phyloP scores from a whole-genome alignment of 495 filamentous ascomycete genomes.

The Chaetomium tenue region DNA sequence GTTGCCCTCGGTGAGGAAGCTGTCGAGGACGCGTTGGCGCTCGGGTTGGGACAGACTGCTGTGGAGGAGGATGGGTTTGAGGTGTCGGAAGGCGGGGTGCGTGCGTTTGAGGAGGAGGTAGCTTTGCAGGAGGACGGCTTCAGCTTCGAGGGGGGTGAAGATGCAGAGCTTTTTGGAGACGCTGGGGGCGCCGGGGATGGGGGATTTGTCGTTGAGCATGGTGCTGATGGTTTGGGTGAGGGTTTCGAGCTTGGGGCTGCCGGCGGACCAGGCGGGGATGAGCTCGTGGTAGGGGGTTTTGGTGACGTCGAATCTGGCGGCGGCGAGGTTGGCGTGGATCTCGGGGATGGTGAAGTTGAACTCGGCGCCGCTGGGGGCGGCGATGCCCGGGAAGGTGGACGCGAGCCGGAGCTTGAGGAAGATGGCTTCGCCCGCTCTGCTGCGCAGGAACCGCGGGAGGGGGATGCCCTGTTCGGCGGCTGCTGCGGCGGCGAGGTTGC shows the following conservation, averaged over 20 bases:
- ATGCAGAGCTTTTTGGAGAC: slow-evolving; percentile 29
- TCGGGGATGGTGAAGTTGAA: slow-evolving; percentile 26
- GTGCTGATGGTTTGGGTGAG: slow-evolving; percentile 8
- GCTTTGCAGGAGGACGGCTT: slow-evolving; percentile 25
- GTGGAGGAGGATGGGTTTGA: slow-evolving; percentile 24
- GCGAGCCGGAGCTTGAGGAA: slow-evolving; percentile 29
- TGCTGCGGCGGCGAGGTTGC: background rate
- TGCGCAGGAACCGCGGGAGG: slow-evolving; percentile 13
- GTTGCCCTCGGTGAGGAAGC: slow-evolving; percentile 24
- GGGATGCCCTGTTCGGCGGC: background rate
- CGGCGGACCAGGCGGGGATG: slow-evolving; percentile 22
- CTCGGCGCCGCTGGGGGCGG: background rate
- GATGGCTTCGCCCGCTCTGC: slow-evolving; percentile 11
- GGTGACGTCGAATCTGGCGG: slow-evolving; percentile 9
- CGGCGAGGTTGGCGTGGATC: slow-evolving; percentile 9
- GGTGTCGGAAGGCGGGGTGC: background rate
- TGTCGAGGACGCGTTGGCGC: slow-evolving; percentile 18
- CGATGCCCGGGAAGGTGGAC: slow-evolving; percentile 29
- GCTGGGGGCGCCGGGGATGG: slow-evolving; percentile 16
- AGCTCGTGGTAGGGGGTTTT: slow-evolving; percentile 22
- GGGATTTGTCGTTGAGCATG: slow-evolving; percentile 21
- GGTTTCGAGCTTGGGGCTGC: slow-evolving; percentile 27
- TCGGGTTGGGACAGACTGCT: background rate
- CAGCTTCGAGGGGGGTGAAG: slow-evolving; percentile 30
- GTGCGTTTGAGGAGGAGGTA: slow-evolving; percentile 19